Base-by-base conservation (phyloP, 179 eudicot species). In the Beta corolliflora region DNA sequence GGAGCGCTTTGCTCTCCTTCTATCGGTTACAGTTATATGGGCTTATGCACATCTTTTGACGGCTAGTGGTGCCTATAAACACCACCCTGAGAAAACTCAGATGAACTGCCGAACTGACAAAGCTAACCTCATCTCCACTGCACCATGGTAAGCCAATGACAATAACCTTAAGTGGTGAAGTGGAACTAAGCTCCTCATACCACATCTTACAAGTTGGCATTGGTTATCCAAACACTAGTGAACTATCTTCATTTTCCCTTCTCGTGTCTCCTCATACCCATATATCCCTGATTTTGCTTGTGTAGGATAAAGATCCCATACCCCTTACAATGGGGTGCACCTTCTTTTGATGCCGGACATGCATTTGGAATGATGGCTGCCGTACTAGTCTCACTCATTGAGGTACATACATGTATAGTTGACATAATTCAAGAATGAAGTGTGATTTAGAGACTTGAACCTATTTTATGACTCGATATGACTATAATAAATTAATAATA, bases 301-400 rank as follows among this genome's bases (percentile, higher is more conserved):
- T 87, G 80, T 80, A 96, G 99, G 99, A 91, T 96, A 83, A 96
- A 92, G 87, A 88, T 97, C 48, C 99, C 99, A 48, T 97, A 97
- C 73, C 99, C 99, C 36, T 91, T 97, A 77, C 98, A 94, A 75
- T 97, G 99, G 99, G 99, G 99, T 50, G 94, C 98, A 44, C 99
- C 99, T 83, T 91, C 97, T 68, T 97, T 97, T 65, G 83, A 89
- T 82, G 97, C 97, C 44, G 97, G 97, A 76, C 99, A 97, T 89
- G 93, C 97, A 67, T 93, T 97, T 68, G 99, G 93, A 72, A 97
- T 94, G 99, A 97, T 97, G 99, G 93, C 99, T 53, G 94, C 97
- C 61, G 97, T 90, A 19, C 64, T 93, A 67, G 96, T 94, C 82
- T 94, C 99, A 71, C 61, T 94, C 81, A 87, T 97, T 73, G 99